Conservation (phyloP, 2,329 filamentous ascomycete genomes). For the Lecanoromycetidae sp. region DNA sequence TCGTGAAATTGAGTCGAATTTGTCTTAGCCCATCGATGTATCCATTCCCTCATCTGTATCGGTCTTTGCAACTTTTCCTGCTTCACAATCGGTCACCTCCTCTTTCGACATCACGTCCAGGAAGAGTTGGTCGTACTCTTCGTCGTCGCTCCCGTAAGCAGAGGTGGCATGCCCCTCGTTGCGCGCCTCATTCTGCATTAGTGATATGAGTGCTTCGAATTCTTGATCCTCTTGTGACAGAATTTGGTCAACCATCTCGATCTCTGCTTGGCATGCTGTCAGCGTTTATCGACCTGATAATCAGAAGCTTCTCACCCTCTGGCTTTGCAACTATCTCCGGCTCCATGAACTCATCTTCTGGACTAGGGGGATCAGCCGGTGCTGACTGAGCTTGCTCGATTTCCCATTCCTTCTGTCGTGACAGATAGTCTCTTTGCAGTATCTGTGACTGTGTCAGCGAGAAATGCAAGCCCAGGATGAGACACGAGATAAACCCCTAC, state of each 20-base stretch:
- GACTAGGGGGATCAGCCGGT: constrained; percentile 20
- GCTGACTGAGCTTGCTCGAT: constrained; percentile 32
- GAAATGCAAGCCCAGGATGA: neutral
- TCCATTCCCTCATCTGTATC: constrained; percentile 26
- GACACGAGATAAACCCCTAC: constrained; percentile 22
- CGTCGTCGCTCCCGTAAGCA: constrained; percentile 42
- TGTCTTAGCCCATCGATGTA: constrained; percentile 23
- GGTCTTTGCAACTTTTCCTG: neutral
- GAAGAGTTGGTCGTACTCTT: constrained; percentile 52
- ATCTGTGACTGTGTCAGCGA: constrained; percentile 25
- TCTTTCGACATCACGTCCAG: constrained; percentile 49
- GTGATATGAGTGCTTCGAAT: constrained; percentile 33
- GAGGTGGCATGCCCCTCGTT: constrained; percentile 11
- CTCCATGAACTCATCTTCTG: constrained; percentile 18
- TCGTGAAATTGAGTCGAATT: neutral
- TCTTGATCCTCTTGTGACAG: constrained; percentile 33
- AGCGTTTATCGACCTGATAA: neutral
- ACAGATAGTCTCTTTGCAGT: constrained; percentile 35
- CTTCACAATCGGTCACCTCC: constrained; percentile 12
- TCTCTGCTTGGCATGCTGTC: neutral
- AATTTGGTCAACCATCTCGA: constrained; percentile 25
- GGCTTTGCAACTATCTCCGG: neutral
- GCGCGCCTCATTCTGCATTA: constrained; percentile 27
- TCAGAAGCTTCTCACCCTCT: neutral
- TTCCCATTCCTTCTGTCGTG: constrained; percentile 34